Conservation (phyloP, 2,329 filamentous ascomycete genomes). For the Trichoderma atroviride region DNA sequence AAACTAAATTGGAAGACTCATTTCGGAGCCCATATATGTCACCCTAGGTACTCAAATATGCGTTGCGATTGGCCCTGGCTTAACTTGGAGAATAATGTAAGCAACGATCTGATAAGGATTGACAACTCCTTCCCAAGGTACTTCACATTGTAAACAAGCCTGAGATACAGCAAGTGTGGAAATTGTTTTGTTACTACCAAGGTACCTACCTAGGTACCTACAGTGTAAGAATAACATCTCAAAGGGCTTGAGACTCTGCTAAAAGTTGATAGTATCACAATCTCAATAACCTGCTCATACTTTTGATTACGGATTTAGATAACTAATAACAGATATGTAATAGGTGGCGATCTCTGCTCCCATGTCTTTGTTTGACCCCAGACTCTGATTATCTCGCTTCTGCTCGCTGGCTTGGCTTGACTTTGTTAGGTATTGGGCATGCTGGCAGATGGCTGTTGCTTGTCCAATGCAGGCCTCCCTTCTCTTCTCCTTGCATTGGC, state of each 20-base stretch:
- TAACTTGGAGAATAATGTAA: background rate
- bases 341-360: background rate
- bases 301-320: background rate
- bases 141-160: background rate
- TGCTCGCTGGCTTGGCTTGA: background rate
- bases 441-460: background rate
- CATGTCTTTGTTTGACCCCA: background rate
- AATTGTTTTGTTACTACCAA: background rate
- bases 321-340: background rate
- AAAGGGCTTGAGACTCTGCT: background rate
- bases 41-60: background rate
- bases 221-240: background rate
- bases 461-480: background rate
- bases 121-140: background rate
- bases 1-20: background rate
- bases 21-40: background rate
- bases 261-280: background rate
- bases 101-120: background rate
- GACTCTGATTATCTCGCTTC: background rate
- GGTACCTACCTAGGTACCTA: background rate
- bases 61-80: background rate
- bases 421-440: background rate
- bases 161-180: background rate
- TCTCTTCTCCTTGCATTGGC: slow-evolving; percentile 11
- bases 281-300: background rate